phyloP scores from a whole-genome alignment of 305 asterid species.

The Caryopteris hybrid region DNA sequence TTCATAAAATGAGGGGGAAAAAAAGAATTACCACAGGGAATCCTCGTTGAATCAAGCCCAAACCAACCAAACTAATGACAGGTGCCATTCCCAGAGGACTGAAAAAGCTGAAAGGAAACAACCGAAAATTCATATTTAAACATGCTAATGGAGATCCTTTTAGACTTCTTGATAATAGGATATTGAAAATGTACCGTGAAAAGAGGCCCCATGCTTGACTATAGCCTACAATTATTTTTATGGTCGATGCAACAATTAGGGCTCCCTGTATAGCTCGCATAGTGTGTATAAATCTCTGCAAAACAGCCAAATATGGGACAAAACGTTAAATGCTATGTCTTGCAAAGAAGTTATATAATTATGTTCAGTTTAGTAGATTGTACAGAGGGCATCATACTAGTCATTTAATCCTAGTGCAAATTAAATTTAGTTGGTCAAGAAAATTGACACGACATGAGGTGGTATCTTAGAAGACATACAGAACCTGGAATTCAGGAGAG shows the following conservation, averaged over 20 bases:
- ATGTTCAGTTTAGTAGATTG: neutral
- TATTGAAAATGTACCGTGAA: constrained; percentile 60
- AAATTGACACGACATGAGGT: neutral
- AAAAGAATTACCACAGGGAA: constrained; percentile 62
- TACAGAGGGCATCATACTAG: neutral
- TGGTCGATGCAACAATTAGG: constrained; percentile 78
- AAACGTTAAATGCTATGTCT: too few species aligned
- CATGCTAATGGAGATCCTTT: neutral
- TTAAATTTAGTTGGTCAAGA: too few species aligned
- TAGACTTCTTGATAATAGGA: neutral
- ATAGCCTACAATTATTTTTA: constrained; percentile 87
- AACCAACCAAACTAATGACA: constrained; percentile 87
- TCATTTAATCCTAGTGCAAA: neutral
- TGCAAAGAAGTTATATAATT: neutral
- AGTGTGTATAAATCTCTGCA: constrained; percentile 77
- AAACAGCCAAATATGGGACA: constrained; percentile 4
- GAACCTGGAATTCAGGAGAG: neutral
- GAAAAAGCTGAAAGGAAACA: constrained; percentile 59
- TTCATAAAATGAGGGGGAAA: neutral
- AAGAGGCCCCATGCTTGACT: constrained; percentile 98
- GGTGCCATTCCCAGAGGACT: constrained; percentile 99
- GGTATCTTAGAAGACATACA: neutral
- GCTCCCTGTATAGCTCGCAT: constrained; percentile 99
- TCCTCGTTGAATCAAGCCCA: constrained; percentile 94
- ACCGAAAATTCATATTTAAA: constrained; percentile 3